These are phyloP conservation scores for Ziziphus jujuba DNA, from an alignment of 306 rosid genomes.

Conservation along the genomic window DNA sequence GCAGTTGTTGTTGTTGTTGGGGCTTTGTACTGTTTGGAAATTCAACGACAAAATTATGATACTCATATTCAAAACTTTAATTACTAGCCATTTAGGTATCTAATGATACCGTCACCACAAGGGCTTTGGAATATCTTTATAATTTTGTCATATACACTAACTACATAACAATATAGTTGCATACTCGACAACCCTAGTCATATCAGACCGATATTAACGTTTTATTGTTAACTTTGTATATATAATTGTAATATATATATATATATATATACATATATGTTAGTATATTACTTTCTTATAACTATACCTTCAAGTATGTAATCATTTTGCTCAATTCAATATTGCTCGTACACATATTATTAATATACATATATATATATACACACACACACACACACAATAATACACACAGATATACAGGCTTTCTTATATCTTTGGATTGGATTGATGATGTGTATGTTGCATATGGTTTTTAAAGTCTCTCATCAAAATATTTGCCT, in stretches of 20 bases:
- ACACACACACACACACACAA: not conserved
- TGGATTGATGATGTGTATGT: no score
- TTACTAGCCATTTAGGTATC: not conserved
- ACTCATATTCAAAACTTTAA: constrained; percentile 1
- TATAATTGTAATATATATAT: no score
- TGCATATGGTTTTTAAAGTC: no score
- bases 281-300: not conserved
- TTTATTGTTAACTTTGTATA: no score
- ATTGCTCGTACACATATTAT: not conserved
- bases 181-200: not conserved
- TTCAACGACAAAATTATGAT: constrained; percentile 22
- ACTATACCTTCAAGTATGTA: not conserved
- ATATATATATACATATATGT: no score
- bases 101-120: constrained; percentile 9
- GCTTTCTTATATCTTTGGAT: no score
- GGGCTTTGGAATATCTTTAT: not conserved
- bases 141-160: not conserved
- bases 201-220: not conserved
- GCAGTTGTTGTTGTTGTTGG: not conserved
- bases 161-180: not conserved
- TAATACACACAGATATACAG: no score
- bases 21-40: not conserved
- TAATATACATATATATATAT: not conserved
- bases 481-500: no score
- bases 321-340: not conserved